Conservation (phyloP, 306 rosid genomes). For the Benincasa hispida region DNA sequence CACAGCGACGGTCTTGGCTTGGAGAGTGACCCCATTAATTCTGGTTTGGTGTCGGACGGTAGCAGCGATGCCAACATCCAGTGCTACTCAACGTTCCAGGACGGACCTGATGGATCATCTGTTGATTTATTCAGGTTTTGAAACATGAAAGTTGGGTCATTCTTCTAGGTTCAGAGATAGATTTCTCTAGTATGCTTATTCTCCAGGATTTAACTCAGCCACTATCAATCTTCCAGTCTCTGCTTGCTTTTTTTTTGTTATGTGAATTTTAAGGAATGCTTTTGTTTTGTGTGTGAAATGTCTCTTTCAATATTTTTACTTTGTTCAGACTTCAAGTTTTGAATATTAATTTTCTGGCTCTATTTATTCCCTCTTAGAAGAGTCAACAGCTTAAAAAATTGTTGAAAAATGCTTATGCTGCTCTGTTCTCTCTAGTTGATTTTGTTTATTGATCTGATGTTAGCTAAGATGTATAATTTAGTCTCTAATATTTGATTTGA, state of each 20-base stretch:
- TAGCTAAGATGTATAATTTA: background rate
- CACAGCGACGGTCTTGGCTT: slow-evolving; percentile 13
- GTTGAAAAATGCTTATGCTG: background rate
- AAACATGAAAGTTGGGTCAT: background rate
- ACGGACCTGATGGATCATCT: slow-evolving; percentile 20
- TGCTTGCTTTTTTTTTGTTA: background rate
- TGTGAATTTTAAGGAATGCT: background rate
- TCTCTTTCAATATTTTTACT: background rate
- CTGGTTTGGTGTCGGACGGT: slow-evolving; percentile 9
- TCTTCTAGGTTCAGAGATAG: background rate
- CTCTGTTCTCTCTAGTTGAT: background rate
- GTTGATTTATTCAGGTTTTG: background rate
- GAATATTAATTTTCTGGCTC: background rate
- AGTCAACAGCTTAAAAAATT: background rate
- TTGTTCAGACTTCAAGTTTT: background rate
- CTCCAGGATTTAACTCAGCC: background rate
- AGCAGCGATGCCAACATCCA: slow-evolving; percentile 10
- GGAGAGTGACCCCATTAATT: slow-evolving; percentile 12
- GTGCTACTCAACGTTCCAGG: slow-evolving; percentile 11
- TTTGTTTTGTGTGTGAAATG: background rate
- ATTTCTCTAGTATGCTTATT: background rate
- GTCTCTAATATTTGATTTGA: background rate
- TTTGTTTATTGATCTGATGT: background rate
- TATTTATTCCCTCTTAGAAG: background rate
- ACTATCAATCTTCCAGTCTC: background rate